Base-by-base conservation (phyloP, 2,329 filamentous ascomycete genomes). In the Cercospora janseana region DNA sequence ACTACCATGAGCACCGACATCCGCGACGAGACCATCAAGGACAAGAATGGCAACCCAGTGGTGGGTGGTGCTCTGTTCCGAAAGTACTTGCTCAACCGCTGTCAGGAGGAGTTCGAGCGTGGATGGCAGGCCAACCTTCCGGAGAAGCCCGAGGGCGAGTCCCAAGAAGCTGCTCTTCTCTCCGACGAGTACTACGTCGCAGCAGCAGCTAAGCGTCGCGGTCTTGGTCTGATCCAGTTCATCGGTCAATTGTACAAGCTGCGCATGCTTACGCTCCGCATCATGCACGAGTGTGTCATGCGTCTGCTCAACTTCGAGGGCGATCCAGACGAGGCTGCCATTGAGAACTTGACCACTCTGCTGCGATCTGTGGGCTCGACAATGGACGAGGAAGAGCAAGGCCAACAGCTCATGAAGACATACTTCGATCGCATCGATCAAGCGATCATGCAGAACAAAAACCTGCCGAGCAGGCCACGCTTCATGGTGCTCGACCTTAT, bases 221-320 rank as follows among this genome's bases (percentile, higher is more conserved):
- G 93, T 74, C 87, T 98, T 58, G 93, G 93, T 85, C 82, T 98
- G 16, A 92, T 98, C 58, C 92, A 96, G 73, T 98, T 98, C 75
- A 98, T 98, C 67, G 93, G 93, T 76, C 93, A 98, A 74, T 82
- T 98, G 37, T 98, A 95, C 82, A 98, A 97, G 79, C 83, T 98
- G 54, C 85, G 87, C 69, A 98, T 98, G 93, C 81, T 98, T 71
- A 98, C 93, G 55, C 88, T 96, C 71, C 88, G 92, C 70, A 98
- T 98, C 74, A 98, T 98, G 93, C 92, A 98, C 76, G 89, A 96
- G 73, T 98, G 93, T 80, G 90, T 98, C 21, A 86, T 90, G 75
- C 95, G 95, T 73, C 81, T 98, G 57, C 88, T 98, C 60, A 92
- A 98, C 73, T 97, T 94, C 72, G 86, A 92, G 66, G 90, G 88